Evolutionary conservation across 768 basidiomycete species (phyloP), one percentile per base, ranked within the genome.

Genomic region (Exsudoporus frostii): DNA sequence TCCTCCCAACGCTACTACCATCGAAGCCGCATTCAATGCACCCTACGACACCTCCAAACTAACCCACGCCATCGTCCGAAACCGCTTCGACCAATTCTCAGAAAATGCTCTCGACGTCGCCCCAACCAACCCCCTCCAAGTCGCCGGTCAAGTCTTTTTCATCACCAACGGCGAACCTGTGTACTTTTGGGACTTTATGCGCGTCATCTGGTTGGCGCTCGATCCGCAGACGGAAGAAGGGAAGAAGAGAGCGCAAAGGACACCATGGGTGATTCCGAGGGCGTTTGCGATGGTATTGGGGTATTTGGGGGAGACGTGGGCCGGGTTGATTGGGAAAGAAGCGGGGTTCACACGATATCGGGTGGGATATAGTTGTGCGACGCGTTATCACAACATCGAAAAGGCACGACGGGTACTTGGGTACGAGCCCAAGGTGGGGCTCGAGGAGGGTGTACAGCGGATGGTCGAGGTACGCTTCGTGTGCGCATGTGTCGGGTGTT

Each of bases 111-210:
- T 92, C 50, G 78, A 75, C 29, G 75, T 79, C 41, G 73, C 79
- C 25, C 73, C 78, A 7, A 68, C 68, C 0, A 79, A 80, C 46
- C 83, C 85, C 8, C 76, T 93, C 9, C 80, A 86, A 59, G 90
- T 98, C 48, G 94, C 92, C 5, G 96, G 96, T 0, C 90, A 98
- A 68, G 90, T 74, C 4, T 99, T 94, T 76, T 96, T 93, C 79
- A 90, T 99, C 72, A 95, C 94, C 51, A 98, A 98, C 65, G 93
- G 94, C 56, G 95, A 98, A 66, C 96, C 95, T 3, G 79, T 86
- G 51, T 91, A 92, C 71, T 98, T 98, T 76, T 99, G 96, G 96
- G 94, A 97, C 73, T 86, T 96, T 64, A 78, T 85, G 29, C 81
- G 92, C 7, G 71, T 80, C 3, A 72, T 97, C n/a, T 98, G 92